phyloP scores from a whole-genome alignment of 2,329 filamentous ascomycete genomes.

The Malbranchea cinnamomea region DNA sequence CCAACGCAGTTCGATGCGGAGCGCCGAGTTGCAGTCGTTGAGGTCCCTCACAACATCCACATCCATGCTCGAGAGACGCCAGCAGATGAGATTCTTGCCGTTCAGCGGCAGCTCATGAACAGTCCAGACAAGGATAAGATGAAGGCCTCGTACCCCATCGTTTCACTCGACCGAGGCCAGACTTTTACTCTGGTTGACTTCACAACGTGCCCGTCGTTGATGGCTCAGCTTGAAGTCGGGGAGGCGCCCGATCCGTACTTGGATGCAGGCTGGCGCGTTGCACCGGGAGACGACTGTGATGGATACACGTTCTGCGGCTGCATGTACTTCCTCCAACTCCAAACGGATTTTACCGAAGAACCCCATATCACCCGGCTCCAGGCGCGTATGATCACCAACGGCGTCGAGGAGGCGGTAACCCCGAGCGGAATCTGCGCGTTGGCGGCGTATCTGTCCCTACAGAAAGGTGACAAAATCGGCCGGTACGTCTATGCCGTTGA shows the following conservation, averaged over 20 bases:
- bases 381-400: slow-evolving; percentile 17
- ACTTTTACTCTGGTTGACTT: slow-evolving; percentile 27
- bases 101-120: slow-evolving; percentile 14
- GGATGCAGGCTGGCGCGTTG: slow-evolving; percentile 16
- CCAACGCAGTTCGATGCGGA: slow-evolving; percentile 25
- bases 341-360: slow-evolving; percentile 13
- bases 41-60: slow-evolving; percentile 53
- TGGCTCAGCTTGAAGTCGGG: slow-evolving; percentile 12
- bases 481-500: slow-evolving; percentile 25
- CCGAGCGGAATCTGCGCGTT: slow-evolving; percentile 36
- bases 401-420: slow-evolving; percentile 35
- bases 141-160: slow-evolving; percentile 31
- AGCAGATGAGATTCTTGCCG: slow-evolving; percentile 14
- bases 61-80: slow-evolving; percentile 34
- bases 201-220: slow-evolving; percentile 14
- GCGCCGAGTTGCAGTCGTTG: slow-evolving; percentile 38
- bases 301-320: slow-evolving; percentile 15
- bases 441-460: slow-evolving; percentile 30
- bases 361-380: slow-evolving; percentile 18
- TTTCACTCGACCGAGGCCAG: slow-evolving; percentile 60
- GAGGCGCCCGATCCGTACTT: slow-evolving; percentile 16
- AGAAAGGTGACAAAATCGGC: slow-evolving; percentile 20
- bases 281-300: neutral
- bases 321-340: slow-evolving; percentile 18
- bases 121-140: slow-evolving; percentile 14